Evolutionary conservation across 208 protist species (phyloP), one percentile per base, ranked within the genome.

Genomic region (Sergeia podlipaevii): DNA sequence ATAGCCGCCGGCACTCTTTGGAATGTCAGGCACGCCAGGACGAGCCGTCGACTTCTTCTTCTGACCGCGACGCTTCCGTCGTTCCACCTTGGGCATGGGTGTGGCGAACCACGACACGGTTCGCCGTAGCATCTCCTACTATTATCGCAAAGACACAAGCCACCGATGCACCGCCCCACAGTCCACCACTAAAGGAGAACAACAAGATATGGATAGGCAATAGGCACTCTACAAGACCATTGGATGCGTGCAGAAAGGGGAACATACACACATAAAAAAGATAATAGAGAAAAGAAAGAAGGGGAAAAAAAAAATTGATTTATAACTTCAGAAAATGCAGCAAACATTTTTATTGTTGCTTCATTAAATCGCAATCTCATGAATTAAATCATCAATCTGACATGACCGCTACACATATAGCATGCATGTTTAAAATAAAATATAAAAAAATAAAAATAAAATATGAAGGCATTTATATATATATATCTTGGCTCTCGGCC

Each of bases 1-100:
- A 46, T 85, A 89, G 13, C 85, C 85, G n/a, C 81, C 85, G 1
- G 79, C 85, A 34, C 78, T 89, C 58, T 85, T 89, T 4, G 85
- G 85, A 30, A 93, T 32, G 50, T 93, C 81, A 3, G 80, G 80
- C 57, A 87, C 53, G 26, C 70, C 67, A 4, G 73, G 67, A 7
- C 64, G 53, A 8, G 26, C 32, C 0, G 15, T 17, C 17, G 11
- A 7, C 34, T 56, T 64, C 32, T 50, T 57, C 53, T 73, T 70
- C 17, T 73, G 60, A 0, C 68, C 47, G 4, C 67, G 70, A 10
- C 80, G 68, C 34, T 64, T 72, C 20, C 77, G 74, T 1, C 72
- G 74, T 64, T 92, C 85, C 17, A 92, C 80, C 4, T 60, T 78
- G 7, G 85, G 85, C 15, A 73, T 53, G 11, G 80, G 55, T 34